Evolutionary conservation across 2,329 filamentous ascomycete species (phyloP).

Genomic region (Ophiostoma himal-ulmi): DNA sequence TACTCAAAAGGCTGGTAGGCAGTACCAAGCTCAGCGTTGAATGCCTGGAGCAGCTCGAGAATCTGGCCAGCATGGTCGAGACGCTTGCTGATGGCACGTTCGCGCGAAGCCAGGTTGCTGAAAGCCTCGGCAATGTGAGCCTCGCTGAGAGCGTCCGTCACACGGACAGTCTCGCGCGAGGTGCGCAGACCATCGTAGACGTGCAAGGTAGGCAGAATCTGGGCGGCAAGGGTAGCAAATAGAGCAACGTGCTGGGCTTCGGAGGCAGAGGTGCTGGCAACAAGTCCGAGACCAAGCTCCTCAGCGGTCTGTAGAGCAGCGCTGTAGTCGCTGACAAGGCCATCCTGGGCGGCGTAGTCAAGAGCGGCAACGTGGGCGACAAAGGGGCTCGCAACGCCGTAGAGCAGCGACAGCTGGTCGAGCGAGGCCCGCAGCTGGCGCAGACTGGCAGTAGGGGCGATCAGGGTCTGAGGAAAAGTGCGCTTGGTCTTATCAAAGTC

Average conservation of each 20-base stretch:
- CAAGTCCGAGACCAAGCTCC: slow-evolving; percentile 80
- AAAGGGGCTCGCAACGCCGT: slow-evolving; percentile 86
- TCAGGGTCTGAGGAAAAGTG: slow-evolving; percentile 81
- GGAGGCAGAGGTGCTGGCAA: slow-evolving; percentile 79
- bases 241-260: slow-evolving; percentile 89
- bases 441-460: slow-evolving; percentile 79
- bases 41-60: slow-evolving; percentile 60
- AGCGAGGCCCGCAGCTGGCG: slow-evolving; percentile 74
- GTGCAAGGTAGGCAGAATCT: slow-evolving; percentile 68
- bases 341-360: slow-evolving; percentile 66
- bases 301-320: slow-evolving; percentile 74
- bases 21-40: slow-evolving; percentile 90
- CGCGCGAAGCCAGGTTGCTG: slow-evolving; percentile 44
- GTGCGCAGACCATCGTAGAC: slow-evolving; percentile 72
- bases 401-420: slow-evolving; percentile 86
- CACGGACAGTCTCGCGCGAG: slow-evolving; percentile 63
- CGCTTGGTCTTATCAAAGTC: slow-evolving; percentile 92
- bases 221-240: slow-evolving; percentile 65
- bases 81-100: slow-evolving; percentile 55
- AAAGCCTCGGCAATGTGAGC: slow-evolving; percentile 59
- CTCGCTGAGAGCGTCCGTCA: slow-evolving; percentile 65
- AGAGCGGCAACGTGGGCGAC: slow-evolving; percentile 88
- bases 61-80: slow-evolving; percentile 67
- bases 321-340: slow-evolving; percentile 82
- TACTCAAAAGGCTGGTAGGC: slow-evolving; percentile 94